These are phyloP conservation scores for Pseudodiploospora longispora DNA, from an alignment of 2,329 filamentous ascomycete species.

Conservation along the genomic window DNA sequence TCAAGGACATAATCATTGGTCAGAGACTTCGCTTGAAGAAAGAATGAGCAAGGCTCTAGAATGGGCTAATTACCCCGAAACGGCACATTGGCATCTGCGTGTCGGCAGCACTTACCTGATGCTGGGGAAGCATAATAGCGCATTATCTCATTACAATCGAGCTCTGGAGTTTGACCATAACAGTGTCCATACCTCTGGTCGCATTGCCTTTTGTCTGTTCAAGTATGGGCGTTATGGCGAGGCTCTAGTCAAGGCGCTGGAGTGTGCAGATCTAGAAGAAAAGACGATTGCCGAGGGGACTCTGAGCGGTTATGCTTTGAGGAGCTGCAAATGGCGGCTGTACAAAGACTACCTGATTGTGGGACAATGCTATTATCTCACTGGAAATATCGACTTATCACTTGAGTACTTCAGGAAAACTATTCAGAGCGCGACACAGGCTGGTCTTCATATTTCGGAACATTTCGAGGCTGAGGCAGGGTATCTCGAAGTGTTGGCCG, in stretches of 20 bases:
- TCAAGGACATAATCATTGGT: constrained; percentile 28
- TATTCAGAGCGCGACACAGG: constrained; percentile 20
- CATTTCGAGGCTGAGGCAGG: constrained; percentile 30
- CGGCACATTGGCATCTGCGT: constrained; percentile 30
- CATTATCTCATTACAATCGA: constrained; percentile 27
- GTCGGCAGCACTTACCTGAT: constrained; percentile 33
- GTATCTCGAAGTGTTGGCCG: constrained; percentile 28
- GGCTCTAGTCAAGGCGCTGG: constrained; percentile 26
- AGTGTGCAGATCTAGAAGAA: constrained; percentile 28
- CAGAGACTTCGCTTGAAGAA: constrained; percentile 23
- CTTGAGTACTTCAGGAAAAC: constrained; percentile 30
- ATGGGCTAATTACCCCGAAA: constrained; percentile 28
- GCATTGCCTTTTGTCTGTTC: constrained; percentile 33
- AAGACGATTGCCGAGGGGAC: constrained; percentile 18
- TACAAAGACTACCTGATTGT: constrained; percentile 33
- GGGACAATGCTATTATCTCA: constrained; percentile 27
- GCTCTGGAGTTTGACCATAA: constrained; percentile 29
- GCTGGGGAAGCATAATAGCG: constrained; percentile 25
- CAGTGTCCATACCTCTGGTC: constrained; percentile 29
- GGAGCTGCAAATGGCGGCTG: constrained; percentile 28
- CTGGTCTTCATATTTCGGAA: constrained; percentile 19
- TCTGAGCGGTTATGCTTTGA: constrained; percentile 16
- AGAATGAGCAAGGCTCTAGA: constrained; percentile 27
- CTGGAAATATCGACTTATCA: constrained; percentile 22
- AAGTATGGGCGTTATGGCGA: constrained; percentile 27